These are phyloP conservation scores for Malassezia dermatis DNA, from an alignment of 1,284 basidiomycete species.

Conservation along the genomic window DNA sequence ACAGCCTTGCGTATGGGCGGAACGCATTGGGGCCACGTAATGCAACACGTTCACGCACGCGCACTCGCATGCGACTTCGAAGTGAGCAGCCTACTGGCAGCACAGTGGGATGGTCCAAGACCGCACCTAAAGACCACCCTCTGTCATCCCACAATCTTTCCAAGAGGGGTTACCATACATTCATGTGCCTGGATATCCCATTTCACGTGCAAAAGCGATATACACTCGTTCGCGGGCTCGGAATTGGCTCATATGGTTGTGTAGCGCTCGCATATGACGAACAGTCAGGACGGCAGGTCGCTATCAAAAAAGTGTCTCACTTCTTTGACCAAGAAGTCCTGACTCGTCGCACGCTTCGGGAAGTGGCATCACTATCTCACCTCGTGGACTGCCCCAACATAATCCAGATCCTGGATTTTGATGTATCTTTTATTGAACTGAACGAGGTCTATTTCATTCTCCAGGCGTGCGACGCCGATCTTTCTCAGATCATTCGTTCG, in stretches of 20 bases:
- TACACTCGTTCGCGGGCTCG: conserved; percentile 41
- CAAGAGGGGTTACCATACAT: conserved; percentile 40
- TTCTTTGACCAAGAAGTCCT: conserved; percentile 45
- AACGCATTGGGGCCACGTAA: neutral
- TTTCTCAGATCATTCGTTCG: conserved; percentile 44
- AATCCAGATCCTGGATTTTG: conserved; percentile 42
- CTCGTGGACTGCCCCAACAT: conserved; percentile 39
- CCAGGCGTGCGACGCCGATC: conserved; percentile 42
- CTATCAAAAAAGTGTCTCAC: conserved; percentile 45
- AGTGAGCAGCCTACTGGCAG: neutral
- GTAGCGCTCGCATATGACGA: conserved; percentile 40
- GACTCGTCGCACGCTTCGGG: conserved; percentile 38
- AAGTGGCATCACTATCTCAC: conserved; percentile 37
- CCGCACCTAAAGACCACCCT: conserved; percentile 39
- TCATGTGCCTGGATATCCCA: conserved; percentile 40
- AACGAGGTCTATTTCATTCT: conserved; percentile 45
- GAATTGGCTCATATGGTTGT: conserved; percentile 46
- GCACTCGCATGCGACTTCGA: conserved; percentile 1
- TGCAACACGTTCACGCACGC: conserved; percentile 11
- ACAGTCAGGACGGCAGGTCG: conserved; percentile 38
- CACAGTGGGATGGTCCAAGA: conserved; percentile 13
- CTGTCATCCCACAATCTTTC: conserved; percentile 37
- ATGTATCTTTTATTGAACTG: conserved; percentile 46
- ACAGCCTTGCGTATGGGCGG: neutral
- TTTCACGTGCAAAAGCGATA: conserved; percentile 45